Evolutionary conservation across 805 yeast species (phyloP).

Genomic region (Starmerella sirachaensis): DNA sequence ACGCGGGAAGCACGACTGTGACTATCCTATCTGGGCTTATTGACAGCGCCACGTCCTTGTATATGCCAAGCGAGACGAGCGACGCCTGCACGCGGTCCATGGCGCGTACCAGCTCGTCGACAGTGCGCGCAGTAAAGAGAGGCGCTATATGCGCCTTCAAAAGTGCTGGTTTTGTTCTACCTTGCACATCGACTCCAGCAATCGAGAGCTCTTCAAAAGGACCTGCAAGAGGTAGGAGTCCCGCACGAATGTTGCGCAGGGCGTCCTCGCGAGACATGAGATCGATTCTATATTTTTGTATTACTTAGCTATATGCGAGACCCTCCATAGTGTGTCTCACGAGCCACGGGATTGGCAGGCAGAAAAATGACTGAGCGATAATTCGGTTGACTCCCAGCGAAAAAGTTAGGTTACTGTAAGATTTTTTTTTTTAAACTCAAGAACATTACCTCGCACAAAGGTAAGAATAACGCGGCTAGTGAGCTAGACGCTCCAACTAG

Average conservation of each 20-base stretch:
- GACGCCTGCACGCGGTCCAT: constrained; percentile 25
- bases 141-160: constrained; percentile 28
- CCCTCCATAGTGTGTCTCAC: no score
- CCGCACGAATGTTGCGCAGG: constrained; percentile 6
- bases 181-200: constrained; percentile 25
- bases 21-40: constrained; percentile 16
- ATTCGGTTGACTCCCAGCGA: no score
- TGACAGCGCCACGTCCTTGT: constrained; percentile 19
- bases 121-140: constrained; percentile 24
- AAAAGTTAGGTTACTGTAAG: no score
- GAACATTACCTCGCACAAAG: no score
- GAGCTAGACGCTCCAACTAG: no score
- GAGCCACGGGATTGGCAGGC: no score
- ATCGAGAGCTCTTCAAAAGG: constrained; percentile 10
- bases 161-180: constrained; percentile 27
- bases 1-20: constrained; percentile 23
- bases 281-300: background rate
- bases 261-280: constrained; percentile 16
- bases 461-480: no score
- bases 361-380: no score
- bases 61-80: constrained; percentile 21
- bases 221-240: constrained; percentile 8
- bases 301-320: background rate
- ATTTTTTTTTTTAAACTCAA: no score
- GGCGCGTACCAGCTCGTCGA: constrained; percentile 21